Base-by-base conservation (phyloP, 305 asterid species). In the Andrographis paniculata region DNA sequence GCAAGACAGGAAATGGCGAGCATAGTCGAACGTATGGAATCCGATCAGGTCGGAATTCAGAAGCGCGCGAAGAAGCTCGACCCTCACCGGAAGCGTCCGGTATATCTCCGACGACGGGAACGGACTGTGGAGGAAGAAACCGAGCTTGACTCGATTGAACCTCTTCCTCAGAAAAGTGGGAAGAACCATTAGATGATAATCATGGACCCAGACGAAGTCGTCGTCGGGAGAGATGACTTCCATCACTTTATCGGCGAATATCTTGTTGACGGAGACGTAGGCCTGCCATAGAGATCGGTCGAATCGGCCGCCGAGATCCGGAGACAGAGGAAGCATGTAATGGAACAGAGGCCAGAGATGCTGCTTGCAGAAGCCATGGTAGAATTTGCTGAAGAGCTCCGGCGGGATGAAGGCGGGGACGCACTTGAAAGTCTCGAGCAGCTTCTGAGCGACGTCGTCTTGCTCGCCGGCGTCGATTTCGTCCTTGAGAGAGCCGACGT, bases 301-400 rank as follows among this genome's bases (percentile, higher is more conserved):
- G 37, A 86, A 86, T 61, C 95, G 67, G 40, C 95, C 95, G 39
- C 94, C 94, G 30, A 82, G 94, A 52, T 86, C 94, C 0, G 94
- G 95, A n/a, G 95, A 86, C 17, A 86, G 67, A 36, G 96, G 96
- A 41, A 86, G 94, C 96, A 86, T 86, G 60, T 86, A 86, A 62
- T 86, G 96, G 69, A 86, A 86, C 62, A 86, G 59, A 11, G 38
- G 38, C 38, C 38, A 33, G 14, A 33, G n/a, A 11, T 33, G 38
- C 38, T 33, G 38, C 13, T 33, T 33, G 38, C 38, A 33, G 38
- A 33, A 33, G 38, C 38, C 38, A 33, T 33, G 38, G 38, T 33
- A 33, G 38, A 33, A 33, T 33, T 33, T 33, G 13, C 38, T 33
- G 38, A 33, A 33, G 38, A 33, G 38, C 46, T 73, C 93, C 0